These are phyloP conservation scores for Starmerella tilneyi DNA, from an alignment of 805 yeast genomes.

Conservation along the genomic window DNA sequence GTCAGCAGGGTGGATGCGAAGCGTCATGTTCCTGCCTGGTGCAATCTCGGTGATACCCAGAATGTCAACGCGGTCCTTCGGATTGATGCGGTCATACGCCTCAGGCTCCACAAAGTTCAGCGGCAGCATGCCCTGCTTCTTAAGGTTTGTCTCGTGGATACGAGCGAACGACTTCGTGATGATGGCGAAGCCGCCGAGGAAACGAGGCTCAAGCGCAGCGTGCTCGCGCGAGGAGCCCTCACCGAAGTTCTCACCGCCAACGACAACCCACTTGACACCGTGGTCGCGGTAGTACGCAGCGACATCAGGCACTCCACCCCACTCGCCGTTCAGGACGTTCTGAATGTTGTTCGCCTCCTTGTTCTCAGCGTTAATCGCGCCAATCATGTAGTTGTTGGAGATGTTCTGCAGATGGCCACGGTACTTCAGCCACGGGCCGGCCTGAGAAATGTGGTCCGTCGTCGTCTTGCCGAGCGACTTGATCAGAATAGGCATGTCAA, in stretches of 20 bases:
- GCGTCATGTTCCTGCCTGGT: constrained; percentile 81
- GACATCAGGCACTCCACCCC: constrained; percentile 92
- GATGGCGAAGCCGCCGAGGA: constrained; percentile 95
- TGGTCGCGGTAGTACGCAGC: constrained; percentile 90
- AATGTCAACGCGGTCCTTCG: constrained; percentile 81
- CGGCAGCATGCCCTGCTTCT: constrained; percentile 98
- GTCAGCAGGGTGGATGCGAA: constrained; percentile 56
- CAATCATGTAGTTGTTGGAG: constrained; percentile 98
- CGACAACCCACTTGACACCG: constrained; percentile 90
- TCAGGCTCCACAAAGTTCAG: constrained; percentile 81
- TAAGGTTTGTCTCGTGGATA: constrained; percentile 98
- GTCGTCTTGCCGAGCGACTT: constrained; percentile 97
- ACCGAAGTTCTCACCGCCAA: constrained; percentile 98
- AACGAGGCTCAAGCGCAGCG: constrained; percentile 99
- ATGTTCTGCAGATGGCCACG: constrained; percentile 99
- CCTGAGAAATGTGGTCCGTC: constrained; percentile 98
- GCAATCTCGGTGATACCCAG: constrained; percentile 74
- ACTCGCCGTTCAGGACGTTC: constrained; percentile 85
- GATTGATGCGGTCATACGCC: constrained; percentile 88
- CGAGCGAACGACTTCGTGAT: constrained; percentile 97
- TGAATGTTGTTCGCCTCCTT: constrained; percentile 84
- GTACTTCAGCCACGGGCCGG: constrained; percentile 99
- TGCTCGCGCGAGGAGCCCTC: constrained; percentile 99
- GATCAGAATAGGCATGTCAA: constrained; percentile 81
- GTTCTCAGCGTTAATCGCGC: constrained; percentile 95